Percentiles rank a stretch among this genome's conserved stretches.
Evolutionary conservation across 1,284 basidiomycete species (phyloP).

Genomic region (Salmacisia buchloeana): DNA sequence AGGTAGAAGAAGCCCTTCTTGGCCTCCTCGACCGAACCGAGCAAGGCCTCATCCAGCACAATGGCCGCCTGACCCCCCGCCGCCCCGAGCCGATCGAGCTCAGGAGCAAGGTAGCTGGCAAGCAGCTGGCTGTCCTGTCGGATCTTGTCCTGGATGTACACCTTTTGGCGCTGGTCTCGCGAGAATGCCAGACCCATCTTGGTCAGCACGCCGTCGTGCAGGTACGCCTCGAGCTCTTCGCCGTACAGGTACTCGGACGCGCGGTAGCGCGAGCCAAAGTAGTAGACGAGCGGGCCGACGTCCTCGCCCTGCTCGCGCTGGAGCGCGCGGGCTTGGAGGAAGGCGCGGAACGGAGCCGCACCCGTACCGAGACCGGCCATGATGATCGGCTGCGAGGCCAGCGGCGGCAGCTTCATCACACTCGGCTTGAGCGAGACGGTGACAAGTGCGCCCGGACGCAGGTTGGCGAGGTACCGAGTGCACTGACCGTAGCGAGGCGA

Average conservation of each 20-base stretch:
- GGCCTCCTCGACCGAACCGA: slow-evolving; percentile 20
- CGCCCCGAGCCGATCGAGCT: slow-evolving; percentile 58
- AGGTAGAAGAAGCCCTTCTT: slow-evolving; percentile 72
- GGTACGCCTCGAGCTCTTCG: slow-evolving; percentile 67
- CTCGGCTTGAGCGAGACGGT: slow-evolving; percentile 97
- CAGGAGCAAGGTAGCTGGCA: slow-evolving; percentile 54
- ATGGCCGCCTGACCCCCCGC: slow-evolving; percentile 45
- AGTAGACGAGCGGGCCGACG: slow-evolving; percentile 89
- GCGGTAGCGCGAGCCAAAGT: slow-evolving; percentile 94
- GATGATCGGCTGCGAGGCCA: slow-evolving; percentile 82
- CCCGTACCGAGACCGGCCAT: slow-evolving; percentile 98
- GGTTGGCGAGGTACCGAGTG: slow-evolving; percentile 82
- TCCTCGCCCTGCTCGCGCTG: slow-evolving; percentile 70
- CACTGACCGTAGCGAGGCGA: slow-evolving; percentile 83
- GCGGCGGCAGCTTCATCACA: slow-evolving; percentile 95
- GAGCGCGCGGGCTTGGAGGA: slow-evolving; percentile 88
- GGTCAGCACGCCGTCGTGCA: slow-evolving; percentile 75
- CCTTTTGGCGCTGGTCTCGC: slow-evolving; percentile 69
- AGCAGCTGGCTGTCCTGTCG: slow-evolving; percentile 75
- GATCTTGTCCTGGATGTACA: slow-evolving; percentile 98
- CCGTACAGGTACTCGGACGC: slow-evolving; percentile 94
- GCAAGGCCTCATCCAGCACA: slow-evolving; percentile 56
- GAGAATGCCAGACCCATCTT: slow-evolving; percentile 93
- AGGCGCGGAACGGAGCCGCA: slow-evolving; percentile 96
- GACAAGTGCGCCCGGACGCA: slow-evolving; percentile 81